phyloP scores from a whole-genome alignment of 257 asterid genomes.

The Euphrasia confusa region DNA sequence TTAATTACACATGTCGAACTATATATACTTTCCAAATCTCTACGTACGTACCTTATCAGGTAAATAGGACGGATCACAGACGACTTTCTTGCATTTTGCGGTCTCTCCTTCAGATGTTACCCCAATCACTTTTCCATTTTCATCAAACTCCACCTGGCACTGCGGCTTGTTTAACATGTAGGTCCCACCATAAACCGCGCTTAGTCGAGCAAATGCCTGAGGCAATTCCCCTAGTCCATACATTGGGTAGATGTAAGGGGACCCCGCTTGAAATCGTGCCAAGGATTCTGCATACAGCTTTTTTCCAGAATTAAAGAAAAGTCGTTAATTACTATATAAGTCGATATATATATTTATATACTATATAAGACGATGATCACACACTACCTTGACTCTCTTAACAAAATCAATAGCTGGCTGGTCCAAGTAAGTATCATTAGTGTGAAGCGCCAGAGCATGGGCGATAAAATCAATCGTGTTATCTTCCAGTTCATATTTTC shows the following conservation, averaged over 20 bases:
- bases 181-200: constrained; percentile 98
- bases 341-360: background rate
- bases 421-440: constrained; percentile 68
- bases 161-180: constrained; percentile 97
- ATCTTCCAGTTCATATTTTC: constrained; percentile 92
- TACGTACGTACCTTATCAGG: constrained; percentile 60
- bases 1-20: too few relatives aligned
- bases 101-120: constrained; percentile 99
- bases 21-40: too few relatives aligned
- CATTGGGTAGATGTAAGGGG: constrained; percentile 94
- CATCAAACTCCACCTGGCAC: constrained; percentile 91
- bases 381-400: constrained; percentile 74
- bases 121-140: constrained; percentile 66
- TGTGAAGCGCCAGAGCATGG: constrained; percentile 83
- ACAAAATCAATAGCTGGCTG: constrained; percentile 81
- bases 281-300: constrained; percentile 94
- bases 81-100: constrained; percentile 96
- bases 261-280: constrained; percentile 94
- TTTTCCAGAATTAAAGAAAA: constrained; percentile 24
- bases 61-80: constrained; percentile 87
- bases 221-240: constrained; percentile 97
- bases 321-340: background rate
- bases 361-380: too few relatives aligned
- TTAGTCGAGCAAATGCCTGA: constrained; percentile 98
- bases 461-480: constrained; percentile 88